These are phyloP conservation scores for Dryas integrifolia DNA, from an alignment of 331 rosid species.

Conservation along the genomic window DNA sequence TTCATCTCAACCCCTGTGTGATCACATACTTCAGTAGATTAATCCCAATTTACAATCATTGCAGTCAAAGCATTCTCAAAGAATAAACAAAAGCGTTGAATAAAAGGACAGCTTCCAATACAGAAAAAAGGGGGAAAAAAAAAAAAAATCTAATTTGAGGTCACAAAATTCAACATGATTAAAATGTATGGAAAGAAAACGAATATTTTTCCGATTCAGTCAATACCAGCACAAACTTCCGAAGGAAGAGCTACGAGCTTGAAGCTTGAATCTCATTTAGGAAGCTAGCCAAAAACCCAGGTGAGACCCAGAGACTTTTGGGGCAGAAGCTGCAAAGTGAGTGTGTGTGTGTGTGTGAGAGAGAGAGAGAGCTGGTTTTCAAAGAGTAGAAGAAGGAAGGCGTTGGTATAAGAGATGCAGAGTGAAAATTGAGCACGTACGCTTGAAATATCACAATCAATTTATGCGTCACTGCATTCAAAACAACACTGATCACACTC, in stretches of 20 bases:
- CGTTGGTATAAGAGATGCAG: constrained; percentile 21
- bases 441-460: constrained; percentile 41
- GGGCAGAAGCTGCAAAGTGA: neutral
- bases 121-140: neutral
- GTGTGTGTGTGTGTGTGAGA: neutral
- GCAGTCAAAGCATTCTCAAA: neutral
- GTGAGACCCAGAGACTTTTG: neutral
- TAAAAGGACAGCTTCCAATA: constrained; percentile 5
- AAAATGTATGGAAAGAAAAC: neutral
- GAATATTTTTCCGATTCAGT: neutral
- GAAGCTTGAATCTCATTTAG: constrained; percentile 26
- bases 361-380: neutral
- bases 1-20: constrained; percentile 58
- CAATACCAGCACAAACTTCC: constrained; percentile 11
- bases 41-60: constrained; percentile 13
- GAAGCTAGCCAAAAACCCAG: neutral
- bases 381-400: constrained; percentile 17
- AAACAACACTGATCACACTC: constrained; percentile 25
- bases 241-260: constrained; percentile 6
- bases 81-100: neutral
- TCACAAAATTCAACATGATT: constrained; percentile 17
- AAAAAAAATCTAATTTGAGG: neutral
- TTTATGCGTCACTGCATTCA: constrained; percentile 25
- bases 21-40: constrained; percentile 13
- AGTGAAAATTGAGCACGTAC: constrained; percentile 24